phyloP scores from a whole-genome alignment of 1,284 basidiomycete genomes.

The Irpex sp. region DNA sequence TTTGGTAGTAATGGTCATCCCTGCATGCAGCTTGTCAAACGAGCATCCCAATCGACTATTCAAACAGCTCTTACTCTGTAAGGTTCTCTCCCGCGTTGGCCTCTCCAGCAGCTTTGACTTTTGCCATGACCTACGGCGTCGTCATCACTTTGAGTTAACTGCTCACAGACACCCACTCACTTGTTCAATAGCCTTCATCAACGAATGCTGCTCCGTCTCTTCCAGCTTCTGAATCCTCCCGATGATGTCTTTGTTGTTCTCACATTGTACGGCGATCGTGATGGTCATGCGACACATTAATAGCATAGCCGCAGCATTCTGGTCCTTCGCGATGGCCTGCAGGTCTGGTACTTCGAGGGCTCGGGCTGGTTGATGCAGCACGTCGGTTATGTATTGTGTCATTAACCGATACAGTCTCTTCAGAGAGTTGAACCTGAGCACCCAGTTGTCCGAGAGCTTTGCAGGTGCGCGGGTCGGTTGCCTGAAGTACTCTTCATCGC shows the following conservation, averaged over 20 bases:
- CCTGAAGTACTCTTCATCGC: conserved; percentile 79
- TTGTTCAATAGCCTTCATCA: conserved; percentile 87
- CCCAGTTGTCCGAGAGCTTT: conserved; percentile 82
- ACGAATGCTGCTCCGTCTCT: conserved; percentile 75
- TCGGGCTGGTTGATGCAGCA: conserved; percentile 70
- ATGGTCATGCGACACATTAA: conserved; percentile 83
- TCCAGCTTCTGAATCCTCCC: conserved; percentile 79
- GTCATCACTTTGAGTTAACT: conserved; percentile 5
- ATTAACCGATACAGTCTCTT: conserved; percentile 85
- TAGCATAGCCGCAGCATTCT: conserved; percentile 62
- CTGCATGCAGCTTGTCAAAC: conserved; percentile 31
- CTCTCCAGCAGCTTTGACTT: conserved; percentile 47
- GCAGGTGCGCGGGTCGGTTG: conserved; percentile 50
- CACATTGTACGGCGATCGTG: conserved; percentile 90
- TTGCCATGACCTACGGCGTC: conserved; percentile 63
- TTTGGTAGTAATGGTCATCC: conserved; percentile 82
- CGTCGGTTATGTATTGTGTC: conserved; percentile 82
- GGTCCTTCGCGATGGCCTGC: conserved; percentile 77
- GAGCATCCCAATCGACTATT: neutral
- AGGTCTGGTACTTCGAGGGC: conserved; percentile 78
- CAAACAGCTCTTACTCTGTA: conserved; percentile 55
- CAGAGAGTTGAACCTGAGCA: conserved; percentile 78
- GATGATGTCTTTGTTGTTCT: conserved; percentile 80
- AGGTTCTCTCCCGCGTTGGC: conserved; percentile 52
- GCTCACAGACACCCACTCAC: conserved; percentile 33